Evolutionary conservation across 805 yeast species (phyloP).

Genomic region (Kazachstania bromeliacearum): DNA sequence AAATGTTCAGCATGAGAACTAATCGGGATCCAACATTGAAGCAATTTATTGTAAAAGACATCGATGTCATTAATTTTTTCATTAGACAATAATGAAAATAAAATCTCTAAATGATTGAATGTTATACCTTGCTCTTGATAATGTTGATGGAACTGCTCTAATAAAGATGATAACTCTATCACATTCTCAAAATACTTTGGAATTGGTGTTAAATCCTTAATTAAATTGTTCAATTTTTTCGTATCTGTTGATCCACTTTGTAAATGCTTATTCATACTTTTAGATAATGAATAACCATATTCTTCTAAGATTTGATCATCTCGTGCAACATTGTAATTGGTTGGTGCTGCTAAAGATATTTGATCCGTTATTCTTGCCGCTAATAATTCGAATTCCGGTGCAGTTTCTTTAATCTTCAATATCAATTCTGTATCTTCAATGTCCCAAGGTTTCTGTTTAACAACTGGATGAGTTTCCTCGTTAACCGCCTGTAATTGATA

Average conservation of each 20-base stretch:
- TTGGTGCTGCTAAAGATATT: not conserved
- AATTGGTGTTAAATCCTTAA: slow-evolving; percentile 10
- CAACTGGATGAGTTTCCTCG: not conserved
- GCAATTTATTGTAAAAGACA: slow-evolving; percentile 17
- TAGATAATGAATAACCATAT: slow-evolving; percentile 23
- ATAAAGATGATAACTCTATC: slow-evolving; percentile 20
- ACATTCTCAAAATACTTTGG: slow-evolving; percentile 13
- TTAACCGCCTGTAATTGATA: not conserved
- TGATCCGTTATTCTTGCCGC: not conserved
- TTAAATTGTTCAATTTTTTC: slow-evolving; percentile 2
- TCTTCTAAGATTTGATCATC: slow-evolving; percentile 17
- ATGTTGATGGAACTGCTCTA: slow-evolving; percentile 21
- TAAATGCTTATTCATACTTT: slow-evolving; percentile 15
- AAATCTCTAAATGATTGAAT: slow-evolving; percentile 11
- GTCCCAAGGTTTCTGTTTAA: not conserved
- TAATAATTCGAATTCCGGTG: not conserved
- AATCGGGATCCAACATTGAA: slow-evolving; percentile 25
- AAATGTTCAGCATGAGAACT: slow-evolving; percentile 11
- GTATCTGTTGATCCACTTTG: not conserved
- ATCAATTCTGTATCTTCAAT: not conserved
- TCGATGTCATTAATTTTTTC: slow-evolving; percentile 16
- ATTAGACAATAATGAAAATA: slow-evolving; percentile 11
- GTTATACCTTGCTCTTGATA: slow-evolving; percentile 15
- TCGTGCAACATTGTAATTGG: not conserved
- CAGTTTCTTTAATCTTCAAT: not conserved